These are phyloP conservation scores for Mortierella antarctica DNA, from an alignment of 192 early-diverging fungal genomes.

Conservation along the genomic window DNA sequence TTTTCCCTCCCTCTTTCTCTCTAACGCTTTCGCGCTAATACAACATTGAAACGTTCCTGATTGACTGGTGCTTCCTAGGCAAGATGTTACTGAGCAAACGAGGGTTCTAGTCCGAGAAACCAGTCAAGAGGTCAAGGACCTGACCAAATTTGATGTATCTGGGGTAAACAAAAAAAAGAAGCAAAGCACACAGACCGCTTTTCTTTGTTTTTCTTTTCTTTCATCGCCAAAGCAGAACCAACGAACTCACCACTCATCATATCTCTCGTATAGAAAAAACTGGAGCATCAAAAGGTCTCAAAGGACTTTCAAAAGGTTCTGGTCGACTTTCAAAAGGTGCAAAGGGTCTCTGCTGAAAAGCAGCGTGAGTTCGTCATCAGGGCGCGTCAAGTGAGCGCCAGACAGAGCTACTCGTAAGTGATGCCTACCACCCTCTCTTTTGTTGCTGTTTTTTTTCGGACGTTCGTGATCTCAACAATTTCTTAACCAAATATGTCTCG, in stretches of 20 bases:
- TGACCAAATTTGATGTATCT: conserved; percentile 69
- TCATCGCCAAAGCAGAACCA: conserved; percentile 18
- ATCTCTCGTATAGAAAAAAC: conserved; percentile 67
- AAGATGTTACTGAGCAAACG: conserved; percentile 82
- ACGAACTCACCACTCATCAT: conserved; percentile 34
- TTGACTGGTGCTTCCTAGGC: conserved; percentile 59
- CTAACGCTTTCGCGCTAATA: background rate
- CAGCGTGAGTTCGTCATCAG: conserved; percentile 86
- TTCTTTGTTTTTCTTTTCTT: conserved; percentile 2
- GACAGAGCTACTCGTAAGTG: conserved; percentile 50
- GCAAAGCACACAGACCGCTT: background rate
- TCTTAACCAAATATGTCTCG: conserved; percentile 9
- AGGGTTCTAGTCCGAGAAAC: conserved; percentile 84
- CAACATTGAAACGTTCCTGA: background rate
- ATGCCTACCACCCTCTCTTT: background rate
- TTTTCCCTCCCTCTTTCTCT: background rate
- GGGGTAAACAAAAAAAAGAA: conserved; percentile 30
- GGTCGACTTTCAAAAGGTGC: conserved; percentile 88
- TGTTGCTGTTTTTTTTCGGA: no score
- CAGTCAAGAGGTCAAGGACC: conserved; percentile 77
- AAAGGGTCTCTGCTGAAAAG: conserved; percentile 85
- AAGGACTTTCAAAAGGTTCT: conserved; percentile 95
- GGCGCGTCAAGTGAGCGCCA: conserved; percentile 66
- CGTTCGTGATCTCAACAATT: background rate
- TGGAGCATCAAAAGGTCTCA: conserved; percentile 92